These are phyloP conservation scores for Kickxella alabastrina DNA, from an alignment of 192 early-diverging fungal genomes.

Conservation along the genomic window DNA sequence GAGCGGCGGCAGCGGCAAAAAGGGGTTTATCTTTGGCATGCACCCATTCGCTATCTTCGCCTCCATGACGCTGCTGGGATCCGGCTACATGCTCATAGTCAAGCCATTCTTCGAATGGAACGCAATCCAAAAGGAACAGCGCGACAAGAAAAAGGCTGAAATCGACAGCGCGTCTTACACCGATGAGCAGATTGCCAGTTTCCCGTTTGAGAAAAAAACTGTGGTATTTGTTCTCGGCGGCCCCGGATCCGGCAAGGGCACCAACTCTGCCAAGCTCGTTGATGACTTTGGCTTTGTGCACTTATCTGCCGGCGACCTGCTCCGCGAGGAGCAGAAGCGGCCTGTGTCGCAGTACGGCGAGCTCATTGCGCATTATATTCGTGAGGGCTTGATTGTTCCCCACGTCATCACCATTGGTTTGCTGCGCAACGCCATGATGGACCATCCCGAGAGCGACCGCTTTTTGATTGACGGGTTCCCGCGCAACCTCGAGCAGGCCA, in stretches of 20 bases:
- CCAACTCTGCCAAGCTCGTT: constrained; percentile 85
- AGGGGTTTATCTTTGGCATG: constrained; percentile 19
- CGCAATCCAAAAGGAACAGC: constrained; percentile 7
- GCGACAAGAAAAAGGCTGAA: constrained; percentile 2
- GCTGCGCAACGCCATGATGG: constrained; percentile 85
- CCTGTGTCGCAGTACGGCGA: constrained; percentile 81
- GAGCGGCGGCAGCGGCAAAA: constrained; percentile 1
- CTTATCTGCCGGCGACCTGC: constrained; percentile 92
- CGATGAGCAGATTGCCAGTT: constrained; percentile 17
- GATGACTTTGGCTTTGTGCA: constrained; percentile 92
- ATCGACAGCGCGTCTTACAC: constrained; percentile 9
- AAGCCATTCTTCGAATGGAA: constrained; percentile 38
- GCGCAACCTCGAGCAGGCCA: constrained; percentile 85
- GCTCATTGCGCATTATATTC: constrained; percentile 87
- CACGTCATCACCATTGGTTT: constrained; percentile 92
- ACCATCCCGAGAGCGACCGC: constrained; percentile 56
- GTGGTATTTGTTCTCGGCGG: constrained; percentile 90
- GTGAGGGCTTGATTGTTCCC: constrained; percentile 93
- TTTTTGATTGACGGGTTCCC: constrained; percentile 99
- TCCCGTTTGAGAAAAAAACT: constrained; percentile 57
- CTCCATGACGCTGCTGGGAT: constrained; percentile 14
- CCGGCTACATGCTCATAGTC: constrained; percentile 28
- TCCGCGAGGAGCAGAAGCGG: constrained; percentile 87
- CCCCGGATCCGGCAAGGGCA: constrained; percentile 92
- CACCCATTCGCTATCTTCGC: constrained; percentile 30